A percentile compares a stretch with the other conserved stretches of the same genome.
phyloP scores from a whole-genome alignment of 768 basidiomycete species.

The Boletales sp. region DNA sequence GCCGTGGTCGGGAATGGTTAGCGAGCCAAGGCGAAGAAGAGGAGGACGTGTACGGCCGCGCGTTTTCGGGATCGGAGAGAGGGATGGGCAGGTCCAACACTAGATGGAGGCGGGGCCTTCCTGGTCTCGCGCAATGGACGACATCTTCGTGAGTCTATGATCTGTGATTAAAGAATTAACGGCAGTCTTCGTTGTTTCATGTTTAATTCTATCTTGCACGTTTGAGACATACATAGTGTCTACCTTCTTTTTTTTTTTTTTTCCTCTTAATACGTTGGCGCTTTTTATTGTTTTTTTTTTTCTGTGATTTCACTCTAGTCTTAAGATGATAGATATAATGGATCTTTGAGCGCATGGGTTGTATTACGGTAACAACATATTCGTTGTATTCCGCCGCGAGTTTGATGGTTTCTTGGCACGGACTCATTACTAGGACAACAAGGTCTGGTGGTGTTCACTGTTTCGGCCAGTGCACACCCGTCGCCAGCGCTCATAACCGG shows the following conservation, averaged over 20 bases:
- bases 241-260: background rate
- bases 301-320: slow-evolving; percentile 5
- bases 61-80: slow-evolving; percentile 19
- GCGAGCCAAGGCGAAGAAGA: slow-evolving; percentile 26
- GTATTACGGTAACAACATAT: background rate
- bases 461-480: too few relatives aligned
- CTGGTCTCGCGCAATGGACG: slow-evolving; percentile 31
- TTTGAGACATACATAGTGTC: slow-evolving; percentile 6
- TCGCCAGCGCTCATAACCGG: too few relatives aligned
- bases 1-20: slow-evolving; percentile 23
- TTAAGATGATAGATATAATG: slow-evolving; percentile 23
- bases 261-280: slow-evolving; percentile 3
- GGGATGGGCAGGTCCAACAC: slow-evolving; percentile 10
- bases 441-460: too few relatives aligned
- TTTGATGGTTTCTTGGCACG: too few relatives aligned
- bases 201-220: slow-evolving; percentile 8
- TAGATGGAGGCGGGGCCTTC: slow-evolving; percentile 32
- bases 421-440: too few relatives aligned
- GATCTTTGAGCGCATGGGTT: slow-evolving; percentile 6
- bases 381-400: too few relatives aligned
- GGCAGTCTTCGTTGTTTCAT: background rate
- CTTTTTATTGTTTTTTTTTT: slow-evolving; percentile 1
- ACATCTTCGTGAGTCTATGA: slow-evolving; percentile 17
- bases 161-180: too few relatives aligned
- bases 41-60: slow-evolving; percentile 24